A percentile compares a stretch with the other conserved stretches of the same genome.
phyloP scores from a whole-genome alignment of 2,329 filamentous ascomycete species.

The Verticillium isaacii region DNA sequence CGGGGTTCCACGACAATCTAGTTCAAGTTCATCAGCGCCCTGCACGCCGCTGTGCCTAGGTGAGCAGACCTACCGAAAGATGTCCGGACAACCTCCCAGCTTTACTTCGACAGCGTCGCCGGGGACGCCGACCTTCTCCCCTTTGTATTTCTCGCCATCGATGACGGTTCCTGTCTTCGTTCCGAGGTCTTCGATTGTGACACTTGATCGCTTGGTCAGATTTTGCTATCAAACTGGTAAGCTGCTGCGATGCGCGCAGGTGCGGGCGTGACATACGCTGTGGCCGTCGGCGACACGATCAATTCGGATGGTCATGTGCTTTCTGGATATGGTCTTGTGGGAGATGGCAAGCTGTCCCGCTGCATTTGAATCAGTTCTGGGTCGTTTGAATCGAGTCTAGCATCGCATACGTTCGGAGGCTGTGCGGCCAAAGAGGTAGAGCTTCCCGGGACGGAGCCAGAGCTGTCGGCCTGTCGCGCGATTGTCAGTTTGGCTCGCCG shows the following conservation, averaged over 20 bases:
- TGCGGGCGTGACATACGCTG: slow-evolving; percentile 47
- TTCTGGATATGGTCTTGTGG: slow-evolving; percentile 79
- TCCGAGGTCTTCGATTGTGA: slow-evolving; percentile 73
- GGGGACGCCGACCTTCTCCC: slow-evolving; percentile 48
- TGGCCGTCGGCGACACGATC: slow-evolving; percentile 59
- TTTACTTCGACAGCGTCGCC: slow-evolving; percentile 59
- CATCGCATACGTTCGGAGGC: slow-evolving; percentile 52
- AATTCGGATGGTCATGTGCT: slow-evolving; percentile 78
- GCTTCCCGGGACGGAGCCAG: slow-evolving; percentile 83
- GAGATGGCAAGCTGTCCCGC: slow-evolving; percentile 66
- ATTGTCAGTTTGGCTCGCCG: not conserved
- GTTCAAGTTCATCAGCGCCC: not conserved
- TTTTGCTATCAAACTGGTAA: slow-evolving; percentile 41
- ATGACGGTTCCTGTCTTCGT: slow-evolving; percentile 81
- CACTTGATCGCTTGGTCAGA: slow-evolving; percentile 58
- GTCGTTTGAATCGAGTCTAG: not conserved
- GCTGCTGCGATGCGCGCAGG: not conserved
- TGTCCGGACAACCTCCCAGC: slow-evolving; percentile 64
- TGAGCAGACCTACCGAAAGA: slow-evolving; percentile 46
- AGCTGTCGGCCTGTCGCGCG: slow-evolving; percentile 43
- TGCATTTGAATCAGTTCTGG: slow-evolving; percentile 23
- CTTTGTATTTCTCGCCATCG: slow-evolving; percentile 67
- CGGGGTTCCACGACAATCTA: slow-evolving; percentile 73
- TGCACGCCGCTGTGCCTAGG: too few relatives aligned
- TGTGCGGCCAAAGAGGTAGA: slow-evolving; percentile 81